Conservation (phyloP, 805 yeast species). For the Candida endomychidarum region DNA sequence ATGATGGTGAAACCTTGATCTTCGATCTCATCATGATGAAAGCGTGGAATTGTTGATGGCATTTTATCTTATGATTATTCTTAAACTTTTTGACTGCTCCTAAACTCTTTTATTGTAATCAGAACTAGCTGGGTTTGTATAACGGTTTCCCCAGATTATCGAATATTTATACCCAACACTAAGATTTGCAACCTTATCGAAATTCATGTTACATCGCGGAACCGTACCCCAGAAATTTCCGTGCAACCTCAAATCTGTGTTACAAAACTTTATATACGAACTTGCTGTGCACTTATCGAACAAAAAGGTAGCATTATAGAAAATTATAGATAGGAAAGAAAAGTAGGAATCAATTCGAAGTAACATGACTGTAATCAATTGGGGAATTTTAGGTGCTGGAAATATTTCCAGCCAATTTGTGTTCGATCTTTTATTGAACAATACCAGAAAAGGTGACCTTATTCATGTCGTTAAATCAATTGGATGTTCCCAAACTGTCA, state of each 20-base stretch:
- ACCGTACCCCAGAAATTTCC: neutral
- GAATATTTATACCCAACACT: no score
- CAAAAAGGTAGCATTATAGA: no score
- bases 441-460: constrained; percentile 22
- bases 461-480: constrained; percentile 37
- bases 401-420: constrained; percentile 47
- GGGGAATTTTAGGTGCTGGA: constrained; percentile 55
- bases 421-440: constrained; percentile 34
- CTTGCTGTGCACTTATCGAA: no score
- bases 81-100: neutral
- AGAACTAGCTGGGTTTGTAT: no score
- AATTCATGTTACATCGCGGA: constrained; percentile 1
- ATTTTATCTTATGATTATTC: constrained; percentile 8
- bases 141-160: no score
- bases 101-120: neutral
- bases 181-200: constrained; percentile 1
- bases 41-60: constrained; percentile 22
- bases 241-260: neutral
- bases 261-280: constrained; percentile 1
- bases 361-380: constrained; percentile 20
- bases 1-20: constrained; percentile 39
- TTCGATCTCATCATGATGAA: constrained; percentile 36
- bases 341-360: neutral
- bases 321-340: neutral
- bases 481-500: constrained; percentile 37